Evolutionary conservation across 2,329 filamentous ascomycete genomes (phyloP), one percentile per base, ranked within the genome.

Genomic region (Pezizomycotina sp.): DNA sequence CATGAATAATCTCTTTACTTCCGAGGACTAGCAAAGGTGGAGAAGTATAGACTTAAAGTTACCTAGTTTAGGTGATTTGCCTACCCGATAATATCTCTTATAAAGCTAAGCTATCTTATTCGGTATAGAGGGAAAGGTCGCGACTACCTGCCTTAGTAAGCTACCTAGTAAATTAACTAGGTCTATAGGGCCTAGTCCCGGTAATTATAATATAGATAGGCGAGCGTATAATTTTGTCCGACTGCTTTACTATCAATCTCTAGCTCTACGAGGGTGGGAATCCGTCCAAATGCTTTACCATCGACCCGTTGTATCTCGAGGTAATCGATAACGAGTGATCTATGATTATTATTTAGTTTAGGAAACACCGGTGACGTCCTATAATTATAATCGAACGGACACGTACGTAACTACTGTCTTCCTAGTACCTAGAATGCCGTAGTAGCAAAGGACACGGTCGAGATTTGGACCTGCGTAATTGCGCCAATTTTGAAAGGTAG

Each of bases 381-480:
- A n/a, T n/a, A n/a, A n/a, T n/a, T n/a, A n/a, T n/a, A n/a, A n/a
- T n/a, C n/a, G n/a, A n/a, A n/a, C n/a, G n/a, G n/a, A n/a, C 10
- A 22, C 34, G 18, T 37, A 37, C 35, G 28, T 12, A 27, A 38
- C 16, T 27, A 38, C 18, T 6, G 29, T 33, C 33, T 38, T 38
- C 9, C 35, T 30, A 16, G 29, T 30, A 7, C 35, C 35, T 27
- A 30, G 28, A 20, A 38, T 32, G 4, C 35, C 35, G 19, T 22
- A 33, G 15, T 30, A 38, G 35, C 35, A 37, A 6, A 37, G 35
- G 23, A 27, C 12, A 38, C 12, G 25, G 24, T 22, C 8, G n/a
- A 12, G 16, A 12, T 26, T 27, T 23, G 28, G 18, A 23, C 20
- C 14, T 10, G 8, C 12, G 27, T 23, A 23, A n/a, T n/a, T n/a